Evolutionary conservation across 805 yeast genomes (phyloP).

Genomic region (Candida argentea): DNA sequence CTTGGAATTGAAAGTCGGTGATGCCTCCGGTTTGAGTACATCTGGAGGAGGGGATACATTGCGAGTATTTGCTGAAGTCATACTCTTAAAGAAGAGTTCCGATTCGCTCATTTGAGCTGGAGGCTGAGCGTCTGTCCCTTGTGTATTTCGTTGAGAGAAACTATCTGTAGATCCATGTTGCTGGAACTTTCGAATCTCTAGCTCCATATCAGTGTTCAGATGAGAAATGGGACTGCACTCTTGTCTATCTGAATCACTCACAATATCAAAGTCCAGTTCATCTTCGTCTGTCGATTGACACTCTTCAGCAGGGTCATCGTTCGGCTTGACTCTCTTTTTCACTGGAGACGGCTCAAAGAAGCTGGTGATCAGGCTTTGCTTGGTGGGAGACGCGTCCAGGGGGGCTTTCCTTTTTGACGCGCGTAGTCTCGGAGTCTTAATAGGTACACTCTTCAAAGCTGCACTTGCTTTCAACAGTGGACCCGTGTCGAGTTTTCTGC

Average conservation of each 20-base stretch:
- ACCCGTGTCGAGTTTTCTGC: too few species aligned
- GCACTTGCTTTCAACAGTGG: too few species aligned
- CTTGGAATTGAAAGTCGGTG: background rate
- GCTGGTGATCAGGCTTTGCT: conserved; percentile 5
- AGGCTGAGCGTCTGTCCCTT: background rate
- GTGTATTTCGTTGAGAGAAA: background rate
- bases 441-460: too few species aligned
- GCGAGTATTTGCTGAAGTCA: background rate
- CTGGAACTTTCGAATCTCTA: conserved; percentile 11
- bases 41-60: background rate
- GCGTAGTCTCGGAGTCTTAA: too few species aligned
- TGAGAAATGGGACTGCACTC: conserved; percentile 5
- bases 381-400: conserved; percentile 3
- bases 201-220: conserved; percentile 8
- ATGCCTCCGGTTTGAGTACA: background rate
- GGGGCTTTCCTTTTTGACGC: too few species aligned
- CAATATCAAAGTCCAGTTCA: conserved; percentile 7
- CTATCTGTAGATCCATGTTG: background rate
- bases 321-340: background rate
- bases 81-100: background rate
- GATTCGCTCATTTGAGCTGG: background rate
- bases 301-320: background rate
- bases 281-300: conserved; percentile 1
- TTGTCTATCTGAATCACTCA: conserved; percentile 13
- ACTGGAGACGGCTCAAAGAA: conserved; percentile 5